These are phyloP conservation scores for Colletotrichum musae DNA, from an alignment of 2,329 filamentous ascomycete species.

Conservation along the genomic window DNA sequence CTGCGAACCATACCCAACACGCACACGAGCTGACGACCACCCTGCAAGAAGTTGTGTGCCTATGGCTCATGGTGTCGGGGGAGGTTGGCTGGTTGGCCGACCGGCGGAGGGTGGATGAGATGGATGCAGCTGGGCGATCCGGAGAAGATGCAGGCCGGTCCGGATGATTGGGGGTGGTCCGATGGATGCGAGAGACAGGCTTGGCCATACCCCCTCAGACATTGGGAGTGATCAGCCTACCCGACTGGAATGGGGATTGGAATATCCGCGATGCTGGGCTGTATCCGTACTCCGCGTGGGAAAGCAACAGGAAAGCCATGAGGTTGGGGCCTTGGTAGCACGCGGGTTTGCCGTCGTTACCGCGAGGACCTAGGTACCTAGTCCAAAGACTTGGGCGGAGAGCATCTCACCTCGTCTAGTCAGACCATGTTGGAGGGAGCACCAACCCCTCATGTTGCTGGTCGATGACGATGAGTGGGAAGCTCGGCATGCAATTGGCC, in stretches of 20 bases:
- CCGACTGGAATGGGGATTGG: constrained; percentile 3
- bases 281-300: too few species aligned
- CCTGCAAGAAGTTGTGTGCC: constrained; percentile 13
- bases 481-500: constrained; percentile 32
- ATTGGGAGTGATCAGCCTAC: constrained; percentile 1
- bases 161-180: constrained; percentile 9
- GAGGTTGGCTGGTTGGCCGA: constrained; percentile 20
- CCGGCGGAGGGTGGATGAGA: constrained; percentile 16
- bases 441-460: constrained; percentile 24
- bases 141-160: constrained; percentile 13
- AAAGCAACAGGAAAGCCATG: not conserved
- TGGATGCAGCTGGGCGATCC: constrained; percentile 22
- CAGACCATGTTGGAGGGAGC: constrained; percentile 12
- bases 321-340: not conserved
- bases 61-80: constrained; percentile 5
- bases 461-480: constrained; percentile 30
- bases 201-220: constrained; percentile 12
- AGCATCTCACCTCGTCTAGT: constrained; percentile 1
- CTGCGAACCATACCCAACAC: not conserved
- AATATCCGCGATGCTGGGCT: not conserved
- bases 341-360: constrained; percentile 17
- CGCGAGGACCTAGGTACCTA: not conserved
- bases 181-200: constrained; percentile 3
- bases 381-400: not conserved
- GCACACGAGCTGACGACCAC: not conserved